phyloP scores from a whole-genome alignment of 169 alveolate species.

The Plasmodium gonderi region DNA sequence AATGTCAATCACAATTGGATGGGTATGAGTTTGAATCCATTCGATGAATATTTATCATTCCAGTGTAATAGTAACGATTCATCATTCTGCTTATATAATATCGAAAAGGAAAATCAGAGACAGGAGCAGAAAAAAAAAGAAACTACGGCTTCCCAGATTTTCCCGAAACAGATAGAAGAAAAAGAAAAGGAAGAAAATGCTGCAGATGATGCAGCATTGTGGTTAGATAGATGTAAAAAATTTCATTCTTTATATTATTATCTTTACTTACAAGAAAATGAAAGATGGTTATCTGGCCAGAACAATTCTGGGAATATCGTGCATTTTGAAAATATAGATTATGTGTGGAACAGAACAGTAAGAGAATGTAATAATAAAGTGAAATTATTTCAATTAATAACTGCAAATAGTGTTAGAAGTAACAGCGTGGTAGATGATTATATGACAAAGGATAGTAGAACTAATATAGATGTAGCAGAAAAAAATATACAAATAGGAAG shows the following conservation, averaged over 20 bases:
- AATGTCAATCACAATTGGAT: conserved; percentile 64
- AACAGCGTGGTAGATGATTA: conserved; percentile 5
- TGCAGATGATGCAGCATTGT: not conserved
- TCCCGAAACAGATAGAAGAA: not conserved
- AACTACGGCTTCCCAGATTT: not conserved
- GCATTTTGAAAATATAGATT: conserved; percentile 42
- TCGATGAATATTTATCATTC: conserved; percentile 32
- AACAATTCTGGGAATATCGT: conserved; percentile 60
- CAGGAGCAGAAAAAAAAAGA: not conserved
- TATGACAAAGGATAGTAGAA: not conserved
- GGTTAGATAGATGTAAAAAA: not conserved
- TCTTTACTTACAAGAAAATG: conserved; percentile 60
- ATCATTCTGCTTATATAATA: not conserved
- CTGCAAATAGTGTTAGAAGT: conserved; percentile 41
- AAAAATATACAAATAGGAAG: not conserved
- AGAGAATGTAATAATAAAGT: conserved; percentile 55
- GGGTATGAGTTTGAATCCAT: conserved; percentile 76
- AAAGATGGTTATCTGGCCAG: conserved; percentile 54
- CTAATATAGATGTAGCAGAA: not conserved
- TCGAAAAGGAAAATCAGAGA: not conserved
- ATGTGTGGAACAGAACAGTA: conserved; percentile 71
- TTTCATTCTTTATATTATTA: conserved; percentile 47
- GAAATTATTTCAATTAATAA: conserved; percentile 57
- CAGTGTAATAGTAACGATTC: not conserved
- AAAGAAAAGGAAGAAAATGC: not conserved